Conservation (phyloP, 345 rosid genomes). For the Cardamine chenopodiifolia region DNA sequence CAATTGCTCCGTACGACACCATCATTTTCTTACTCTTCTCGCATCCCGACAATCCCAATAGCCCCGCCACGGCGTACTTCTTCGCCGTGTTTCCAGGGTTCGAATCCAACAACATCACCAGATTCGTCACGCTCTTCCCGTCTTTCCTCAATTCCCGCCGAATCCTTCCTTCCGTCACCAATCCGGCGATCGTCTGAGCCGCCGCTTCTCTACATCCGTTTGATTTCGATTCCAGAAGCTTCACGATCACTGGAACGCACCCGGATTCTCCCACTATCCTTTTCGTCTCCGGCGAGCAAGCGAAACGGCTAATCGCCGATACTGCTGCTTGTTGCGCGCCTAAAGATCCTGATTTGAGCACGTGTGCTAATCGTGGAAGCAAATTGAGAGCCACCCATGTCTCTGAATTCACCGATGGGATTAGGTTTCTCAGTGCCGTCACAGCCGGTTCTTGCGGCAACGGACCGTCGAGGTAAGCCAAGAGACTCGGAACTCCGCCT, state of each 20-base stretch:
- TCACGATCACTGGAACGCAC: constrained; percentile 64
- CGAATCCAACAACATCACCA: constrained; percentile 84
- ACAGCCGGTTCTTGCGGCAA: constrained; percentile 87
- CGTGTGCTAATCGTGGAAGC: constrained; percentile 71
- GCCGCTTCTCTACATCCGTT: constrained; percentile 71
- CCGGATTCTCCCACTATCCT: constrained; percentile 79
- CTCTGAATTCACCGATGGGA: constrained; percentile 58
- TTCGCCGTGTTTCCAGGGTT: constrained; percentile 84
- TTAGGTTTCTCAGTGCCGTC: constrained; percentile 75
- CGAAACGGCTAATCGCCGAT: constrained; percentile 67
- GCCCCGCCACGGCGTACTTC: constrained; percentile 79
- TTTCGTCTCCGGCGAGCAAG: constrained; percentile 64
- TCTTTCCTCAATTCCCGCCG: constrained; percentile 63
- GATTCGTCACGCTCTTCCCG: constrained; percentile 71
- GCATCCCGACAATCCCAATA: constrained; percentile 63
- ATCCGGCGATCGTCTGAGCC: constrained; percentile 74
- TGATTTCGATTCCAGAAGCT: constrained; percentile 78
- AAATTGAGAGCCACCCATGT: constrained; percentile 52
- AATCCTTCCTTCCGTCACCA: constrained; percentile 61
- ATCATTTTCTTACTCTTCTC: constrained; percentile 85
- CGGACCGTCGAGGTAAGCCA: constrained; percentile 76
- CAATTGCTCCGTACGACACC: constrained; percentile 93
- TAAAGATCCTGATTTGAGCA: constrained; percentile 73
- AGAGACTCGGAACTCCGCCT: constrained; percentile 69
- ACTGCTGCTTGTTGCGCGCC: constrained; percentile 89